Evolutionary conservation across 2,329 filamentous ascomycete species (phyloP).

Genomic region (Sporothrix phasma): DNA sequence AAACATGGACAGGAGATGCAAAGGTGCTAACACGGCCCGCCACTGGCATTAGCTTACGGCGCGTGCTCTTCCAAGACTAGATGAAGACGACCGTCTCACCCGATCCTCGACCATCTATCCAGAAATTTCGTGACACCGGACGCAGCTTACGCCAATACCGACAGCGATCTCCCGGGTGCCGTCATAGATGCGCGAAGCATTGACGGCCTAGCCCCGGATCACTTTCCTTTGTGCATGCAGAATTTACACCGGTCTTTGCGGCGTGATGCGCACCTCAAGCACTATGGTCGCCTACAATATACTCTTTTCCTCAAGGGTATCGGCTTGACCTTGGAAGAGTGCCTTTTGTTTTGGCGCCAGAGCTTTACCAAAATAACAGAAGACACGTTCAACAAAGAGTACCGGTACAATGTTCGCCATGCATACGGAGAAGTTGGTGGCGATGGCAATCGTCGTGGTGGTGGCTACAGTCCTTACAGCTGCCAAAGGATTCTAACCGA

Average conservation of each 20-base stretch:
- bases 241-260: conserved; percentile 78
- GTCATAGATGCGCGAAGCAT: conserved; percentile 71
- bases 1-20: no score
- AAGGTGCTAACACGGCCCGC: background rate
- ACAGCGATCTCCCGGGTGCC: conserved; percentile 56
- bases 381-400: conserved; percentile 94
- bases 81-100: conserved; percentile 88
- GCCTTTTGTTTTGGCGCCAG: conserved; percentile 81
- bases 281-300: conserved; percentile 89
- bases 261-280: conserved; percentile 83
- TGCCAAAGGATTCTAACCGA: conserved; percentile 95
- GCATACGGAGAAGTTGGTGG: conserved; percentile 90
- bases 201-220: conserved; percentile 64
- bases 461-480: conserved; percentile 82
- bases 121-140: conserved; percentile 94
- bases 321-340: conserved; percentile 84
- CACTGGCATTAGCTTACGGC: conserved; percentile 52
- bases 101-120: conserved; percentile 65
- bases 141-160: conserved; percentile 57
- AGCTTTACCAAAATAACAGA: conserved; percentile 81
- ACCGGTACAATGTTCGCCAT: conserved; percentile 95
- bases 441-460: conserved; percentile 74
- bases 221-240: conserved; percentile 91
- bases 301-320: conserved; percentile 94
- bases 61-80: conserved; percentile 80